phyloP scores from a whole-genome alignment of 768 basidiomycete genomes.

The Rhodotorula sphaerocarpa region DNA sequence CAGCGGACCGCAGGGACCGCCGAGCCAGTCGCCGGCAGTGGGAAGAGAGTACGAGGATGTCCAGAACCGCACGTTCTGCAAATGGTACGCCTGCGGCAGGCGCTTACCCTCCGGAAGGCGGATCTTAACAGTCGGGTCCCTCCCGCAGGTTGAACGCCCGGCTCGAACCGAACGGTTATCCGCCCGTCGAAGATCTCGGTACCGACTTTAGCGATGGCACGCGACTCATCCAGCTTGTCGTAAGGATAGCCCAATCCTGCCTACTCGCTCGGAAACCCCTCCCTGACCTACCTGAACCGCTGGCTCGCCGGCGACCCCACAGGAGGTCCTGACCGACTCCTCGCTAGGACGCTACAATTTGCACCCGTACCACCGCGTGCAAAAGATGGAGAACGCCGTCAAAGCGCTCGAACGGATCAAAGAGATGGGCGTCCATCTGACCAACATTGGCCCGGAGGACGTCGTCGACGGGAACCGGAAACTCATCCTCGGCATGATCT shows the following conservation, averaged over 20 bases:
- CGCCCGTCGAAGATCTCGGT: conserved; percentile 79
- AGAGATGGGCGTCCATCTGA: conserved; percentile 65
- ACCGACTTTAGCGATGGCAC: conserved; percentile 91
- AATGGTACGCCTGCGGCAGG: conserved; percentile 56
- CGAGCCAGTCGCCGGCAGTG: no score
- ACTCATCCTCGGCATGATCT: conserved; percentile 92
- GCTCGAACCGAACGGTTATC: conserved; percentile 72
- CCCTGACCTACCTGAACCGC: background rate
- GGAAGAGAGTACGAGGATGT: conserved; percentile 44
- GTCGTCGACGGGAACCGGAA: conserved; percentile 99
- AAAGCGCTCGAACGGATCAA: conserved; percentile 93
- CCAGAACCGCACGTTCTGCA: conserved; percentile 79
- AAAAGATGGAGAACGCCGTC: conserved; percentile 97
- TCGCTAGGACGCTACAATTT: conserved; percentile 93
- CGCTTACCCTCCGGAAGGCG: no score
- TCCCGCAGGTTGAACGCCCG: conserved; percentile 75
- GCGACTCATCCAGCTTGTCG: conserved; percentile 89
- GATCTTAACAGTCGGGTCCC: background rate
- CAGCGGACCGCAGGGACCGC: background rate
- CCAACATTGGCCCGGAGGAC: conserved; percentile 97
- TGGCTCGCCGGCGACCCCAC: background rate
- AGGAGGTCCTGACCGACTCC: conserved; percentile 98
- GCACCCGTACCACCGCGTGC: conserved; percentile 79
- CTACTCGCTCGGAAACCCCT: no score
- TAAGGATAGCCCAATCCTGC: conserved; percentile 43